Evolutionary conservation across 305 asterid genomes (phyloP).

Genomic region (Fraxinus nigra): DNA sequence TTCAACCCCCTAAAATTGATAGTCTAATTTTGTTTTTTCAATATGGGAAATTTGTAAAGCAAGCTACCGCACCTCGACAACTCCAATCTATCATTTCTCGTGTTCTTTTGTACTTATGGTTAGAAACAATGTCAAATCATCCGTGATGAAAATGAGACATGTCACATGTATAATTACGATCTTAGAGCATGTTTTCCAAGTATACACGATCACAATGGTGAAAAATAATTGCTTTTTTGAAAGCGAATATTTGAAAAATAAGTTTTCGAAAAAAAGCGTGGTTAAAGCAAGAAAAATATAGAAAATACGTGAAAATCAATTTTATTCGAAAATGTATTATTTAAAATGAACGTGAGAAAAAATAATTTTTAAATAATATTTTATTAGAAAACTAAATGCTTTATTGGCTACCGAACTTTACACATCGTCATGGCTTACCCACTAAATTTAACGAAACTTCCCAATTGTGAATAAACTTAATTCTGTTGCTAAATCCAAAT

Average conservation of each 20-base stretch:
- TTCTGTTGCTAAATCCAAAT: no score
- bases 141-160: neutral
- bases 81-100: neutral
- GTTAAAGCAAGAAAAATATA: neutral
- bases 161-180: neutral
- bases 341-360: neutral
- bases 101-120: neutral
- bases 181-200: neutral
- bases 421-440: neutral
- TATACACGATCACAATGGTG: neutral
- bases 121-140: neutral
- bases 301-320: neutral
- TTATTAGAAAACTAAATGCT: neutral
- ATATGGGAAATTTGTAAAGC: no score
- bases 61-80: neutral
- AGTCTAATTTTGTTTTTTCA: neutral
- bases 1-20: neutral
- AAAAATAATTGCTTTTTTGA: neutral
- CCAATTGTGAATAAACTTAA: neutral
- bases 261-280: neutral
- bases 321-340: neutral
- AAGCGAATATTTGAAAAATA: neutral
- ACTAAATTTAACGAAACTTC: no score
- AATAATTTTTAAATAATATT: no score
- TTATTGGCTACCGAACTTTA: neutral